Base-by-base conservation (phyloP, 441 rosid species). In the Jatropha podagrica region DNA sequence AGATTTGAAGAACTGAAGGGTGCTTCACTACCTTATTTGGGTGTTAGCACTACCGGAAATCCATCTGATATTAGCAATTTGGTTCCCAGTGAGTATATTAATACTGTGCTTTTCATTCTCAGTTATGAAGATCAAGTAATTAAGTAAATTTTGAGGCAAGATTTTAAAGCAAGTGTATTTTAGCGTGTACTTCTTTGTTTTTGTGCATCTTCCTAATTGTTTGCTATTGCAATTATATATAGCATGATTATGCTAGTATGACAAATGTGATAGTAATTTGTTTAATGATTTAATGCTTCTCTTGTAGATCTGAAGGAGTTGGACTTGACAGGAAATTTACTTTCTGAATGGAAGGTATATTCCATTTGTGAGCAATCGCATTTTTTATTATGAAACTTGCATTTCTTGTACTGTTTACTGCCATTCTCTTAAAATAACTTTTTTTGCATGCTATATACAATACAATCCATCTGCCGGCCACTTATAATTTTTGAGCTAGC, bases 321-420 rank as follows among this genome's bases (percentile, higher is more conserved):
- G 72, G 99, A 95, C 83, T 85, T 93, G 83, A 91, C 92, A 37
- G 99, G 98, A 82, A 95, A 95, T 86, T 88, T 95, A 81, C 89
- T 95, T 75, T 85, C 87, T 40, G 86, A 91, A 71, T 95, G 98
- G 98, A 86, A 91, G 98, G 99, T 93, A 84, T 27, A 8, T 52
- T 69, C 49, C 41, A 9, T 49, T 67, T 54, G 20, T 27, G 42
- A 58, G 17, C 32, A 12, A 9, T 37, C 8, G 11, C 12, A 44
- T 23, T 14, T 20, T 74, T 7, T 37, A 51, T 65, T 26, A 38
- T 40, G 27, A 15, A 65, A 9, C 51, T 65, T 26, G 49, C 18
- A 20, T 54, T 38, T 27, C 26, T 10, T 40, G 12, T 59, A 5
- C 32, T 6, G 41, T 26, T 40, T 58, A 40, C 14, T 59, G 56